Percentiles rank a stretch among this genome's conserved stretches.
These are phyloP conservation scores for Pontederia paniculata DNA, from an alignment of 176 grass and related monocot genomes.

Conservation along the genomic window DNA sequence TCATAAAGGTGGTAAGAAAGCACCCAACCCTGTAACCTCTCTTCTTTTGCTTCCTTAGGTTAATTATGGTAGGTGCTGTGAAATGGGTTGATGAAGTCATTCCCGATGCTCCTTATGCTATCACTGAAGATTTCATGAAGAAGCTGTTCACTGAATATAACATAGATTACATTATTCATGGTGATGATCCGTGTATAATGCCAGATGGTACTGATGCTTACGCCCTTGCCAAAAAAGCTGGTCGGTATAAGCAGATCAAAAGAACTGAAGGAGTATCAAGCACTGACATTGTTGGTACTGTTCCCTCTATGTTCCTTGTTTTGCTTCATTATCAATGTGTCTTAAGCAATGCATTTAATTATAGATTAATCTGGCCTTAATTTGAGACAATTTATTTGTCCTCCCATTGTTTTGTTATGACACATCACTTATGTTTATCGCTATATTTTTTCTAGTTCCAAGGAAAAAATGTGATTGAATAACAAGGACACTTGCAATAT, in stretches of 20 bases:
- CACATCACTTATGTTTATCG: too few species aligned
- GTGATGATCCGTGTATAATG: background rate
- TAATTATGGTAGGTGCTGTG: background rate
- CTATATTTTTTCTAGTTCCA: too few species aligned
- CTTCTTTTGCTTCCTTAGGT: background rate
- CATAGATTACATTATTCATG: conserved; percentile 1
- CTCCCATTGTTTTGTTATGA: too few species aligned
- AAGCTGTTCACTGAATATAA: background rate
- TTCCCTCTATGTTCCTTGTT: background rate
- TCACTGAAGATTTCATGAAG: conserved; percentile 3
- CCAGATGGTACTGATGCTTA: conserved; percentile 1
- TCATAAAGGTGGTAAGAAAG: too few species aligned
- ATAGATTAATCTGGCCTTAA: too few species aligned
- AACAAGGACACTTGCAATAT: too few species aligned
- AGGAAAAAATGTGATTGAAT: too few species aligned
- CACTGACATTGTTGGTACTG: background rate
- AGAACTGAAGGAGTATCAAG: background rate
- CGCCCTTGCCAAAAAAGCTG: background rate
- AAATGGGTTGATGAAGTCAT: conserved; percentile 1
- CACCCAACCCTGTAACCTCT: too few species aligned
- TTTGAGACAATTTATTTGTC: too few species aligned
- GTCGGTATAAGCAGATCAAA: background rate
- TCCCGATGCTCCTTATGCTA: background rate
- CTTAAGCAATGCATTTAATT: too few species aligned
- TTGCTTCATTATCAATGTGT: too few species aligned